Percentiles rank a stretch among this genome's conserved stretches.
Evolutionary conservation across 306 rosid species (phyloP).

Genomic region (Casuarina cunninghamiana): DNA sequence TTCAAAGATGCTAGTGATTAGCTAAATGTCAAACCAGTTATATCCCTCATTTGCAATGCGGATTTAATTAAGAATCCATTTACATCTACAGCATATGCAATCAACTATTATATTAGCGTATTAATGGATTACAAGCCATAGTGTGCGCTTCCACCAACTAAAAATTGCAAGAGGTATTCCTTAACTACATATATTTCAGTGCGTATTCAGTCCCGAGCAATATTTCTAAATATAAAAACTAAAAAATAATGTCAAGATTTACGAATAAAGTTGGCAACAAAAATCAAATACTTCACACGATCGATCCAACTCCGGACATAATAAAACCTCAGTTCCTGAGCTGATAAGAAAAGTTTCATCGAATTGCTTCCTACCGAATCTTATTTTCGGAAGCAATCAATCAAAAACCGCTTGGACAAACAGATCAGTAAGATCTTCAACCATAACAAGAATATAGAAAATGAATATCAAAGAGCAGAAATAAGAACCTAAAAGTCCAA

Average conservation of each 20-base stretch:
- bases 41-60: not conserved
- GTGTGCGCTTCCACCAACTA: not conserved
- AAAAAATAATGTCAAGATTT: not conserved
- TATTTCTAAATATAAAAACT: not conserved
- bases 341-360: not conserved
- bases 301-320: not conserved
- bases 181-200: not conserved
- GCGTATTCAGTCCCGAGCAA: not conserved
- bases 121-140: no score
- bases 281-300: not conserved
- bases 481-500: not conserved
- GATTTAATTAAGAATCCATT: no score
- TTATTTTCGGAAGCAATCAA: not conserved
- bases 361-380: not conserved
- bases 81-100: not conserved
- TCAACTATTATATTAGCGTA: not conserved
- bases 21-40: not conserved
- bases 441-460: not conserved
- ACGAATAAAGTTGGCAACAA: not conserved
- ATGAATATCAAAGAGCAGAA: not conserved
- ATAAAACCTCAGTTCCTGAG: not conserved
- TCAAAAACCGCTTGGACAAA: not conserved
- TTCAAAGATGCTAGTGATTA: constrained; percentile 5
- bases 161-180: not conserved
- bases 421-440: constrained; percentile 12